phyloP scores from a whole-genome alignment of 1,284 basidiomycete species.

The Heterobasidion occidentale region DNA sequence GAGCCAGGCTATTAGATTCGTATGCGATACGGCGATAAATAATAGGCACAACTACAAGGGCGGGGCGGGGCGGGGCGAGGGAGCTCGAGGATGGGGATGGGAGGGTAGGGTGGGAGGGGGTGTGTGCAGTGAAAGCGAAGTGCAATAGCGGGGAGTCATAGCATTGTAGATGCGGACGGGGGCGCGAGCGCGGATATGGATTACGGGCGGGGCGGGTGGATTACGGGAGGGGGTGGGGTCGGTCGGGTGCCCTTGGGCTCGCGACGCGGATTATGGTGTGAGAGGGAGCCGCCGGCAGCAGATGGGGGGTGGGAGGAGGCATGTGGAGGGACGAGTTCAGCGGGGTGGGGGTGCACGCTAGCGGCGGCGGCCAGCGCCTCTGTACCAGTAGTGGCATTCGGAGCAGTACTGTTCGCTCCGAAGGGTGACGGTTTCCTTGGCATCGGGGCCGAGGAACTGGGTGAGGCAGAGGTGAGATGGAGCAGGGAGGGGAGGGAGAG shows the following conservation, averaged over 20 bases:
- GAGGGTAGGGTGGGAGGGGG: not conserved
- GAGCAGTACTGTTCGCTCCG: conserved; percentile 49
- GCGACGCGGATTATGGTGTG: no score
- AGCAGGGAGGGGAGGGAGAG: conserved; percentile 8
- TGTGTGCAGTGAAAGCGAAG: not conserved
- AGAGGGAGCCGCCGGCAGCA: not conserved
- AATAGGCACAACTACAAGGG: no score
- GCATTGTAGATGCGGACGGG: not conserved
- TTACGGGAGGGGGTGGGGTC: no score
- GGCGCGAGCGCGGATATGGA: not conserved
- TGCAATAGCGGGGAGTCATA: not conserved
- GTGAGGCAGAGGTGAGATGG: not conserved
- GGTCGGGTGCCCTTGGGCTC: no score
- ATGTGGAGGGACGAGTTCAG: not conserved
- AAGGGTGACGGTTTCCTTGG: conserved; percentile 47
- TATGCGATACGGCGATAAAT: no score
- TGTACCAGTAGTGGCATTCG: conserved; percentile 59
- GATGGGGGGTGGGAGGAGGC: not conserved
- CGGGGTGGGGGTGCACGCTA: not conserved
- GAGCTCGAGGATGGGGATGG: not conserved
- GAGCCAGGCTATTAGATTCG: no score
- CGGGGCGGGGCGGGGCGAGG: not conserved
- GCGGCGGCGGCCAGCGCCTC: conserved; percentile 5
- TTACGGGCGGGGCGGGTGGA: not conserved
- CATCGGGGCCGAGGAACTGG: conserved; percentile 66